Conservation (phyloP, 83 land plant species). For the Picea abies region DNA sequence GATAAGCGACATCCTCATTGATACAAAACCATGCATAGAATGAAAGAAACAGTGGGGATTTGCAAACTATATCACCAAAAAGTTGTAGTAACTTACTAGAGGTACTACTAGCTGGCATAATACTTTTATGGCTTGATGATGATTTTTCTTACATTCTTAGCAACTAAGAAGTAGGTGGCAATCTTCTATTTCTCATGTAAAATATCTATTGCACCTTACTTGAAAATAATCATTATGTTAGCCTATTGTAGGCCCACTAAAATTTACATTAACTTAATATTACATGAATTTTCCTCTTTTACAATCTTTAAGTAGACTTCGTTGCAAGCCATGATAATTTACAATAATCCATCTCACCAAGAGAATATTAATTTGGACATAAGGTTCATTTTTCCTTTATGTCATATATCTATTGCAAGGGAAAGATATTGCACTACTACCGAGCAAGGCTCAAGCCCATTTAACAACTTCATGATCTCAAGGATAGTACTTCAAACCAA, state of each 20-base stretch:
- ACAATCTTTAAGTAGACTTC: neutral
- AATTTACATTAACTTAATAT: slow-evolving; percentile 1
- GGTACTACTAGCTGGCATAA: slow-evolving; percentile 21
- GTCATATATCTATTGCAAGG: neutral
- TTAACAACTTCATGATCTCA: neutral
- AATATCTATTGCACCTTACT: neutral
- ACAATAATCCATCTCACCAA: slow-evolving; percentile 2
- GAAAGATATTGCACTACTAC: slow-evolving; percentile 7
- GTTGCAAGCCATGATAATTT: slow-evolving; percentile 5
- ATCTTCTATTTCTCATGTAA: neutral
- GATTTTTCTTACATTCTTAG: too few relatives aligned
- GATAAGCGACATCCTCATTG: slow-evolving; percentile 32
- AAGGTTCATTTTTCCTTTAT: neutral
- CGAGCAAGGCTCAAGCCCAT: neutral
- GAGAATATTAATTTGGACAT: slow-evolving; percentile 8
- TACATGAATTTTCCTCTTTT: slow-evolving; percentile 3
- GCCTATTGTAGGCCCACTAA: neutral
- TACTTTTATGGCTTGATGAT: neutral
- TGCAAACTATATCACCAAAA: slow-evolving; percentile 47
- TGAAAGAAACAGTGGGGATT: slow-evolving; percentile 21
- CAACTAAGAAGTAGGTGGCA: neutral
- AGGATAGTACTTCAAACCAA: neutral
- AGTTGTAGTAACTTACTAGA: slow-evolving; percentile 56
- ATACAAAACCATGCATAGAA: slow-evolving; percentile 39
- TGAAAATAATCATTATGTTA: neutral